phyloP scores from a whole-genome alignment of 2,329 filamentous ascomycete genomes.

The Aureobasidium sp. region DNA sequence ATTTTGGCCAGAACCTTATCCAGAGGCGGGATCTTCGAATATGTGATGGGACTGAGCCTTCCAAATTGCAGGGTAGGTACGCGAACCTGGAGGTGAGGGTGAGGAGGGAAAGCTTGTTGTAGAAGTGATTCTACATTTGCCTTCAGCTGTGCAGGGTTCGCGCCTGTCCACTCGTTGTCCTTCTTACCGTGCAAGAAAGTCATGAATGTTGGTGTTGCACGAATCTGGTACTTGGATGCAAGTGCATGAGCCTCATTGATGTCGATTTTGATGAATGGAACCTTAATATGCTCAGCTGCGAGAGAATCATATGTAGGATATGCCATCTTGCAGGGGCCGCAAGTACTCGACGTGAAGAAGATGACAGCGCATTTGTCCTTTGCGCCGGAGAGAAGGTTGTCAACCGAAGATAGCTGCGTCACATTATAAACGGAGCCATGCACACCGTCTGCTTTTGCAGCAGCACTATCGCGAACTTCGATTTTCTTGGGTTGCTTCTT shows the following conservation, averaged over 20 bases:
- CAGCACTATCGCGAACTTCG: conserved; percentile 6
- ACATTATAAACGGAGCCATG: conserved; percentile 54
- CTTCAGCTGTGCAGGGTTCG: conserved; percentile 59
- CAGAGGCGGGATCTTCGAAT: conserved; percentile 71
- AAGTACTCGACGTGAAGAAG: conserved; percentile 89
- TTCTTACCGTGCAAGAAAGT: conserved; percentile 72
- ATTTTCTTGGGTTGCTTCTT: conserved; percentile 13
- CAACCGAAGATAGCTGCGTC: conserved; percentile 52
- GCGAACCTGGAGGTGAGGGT: conserved; percentile 65
- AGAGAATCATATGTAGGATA: conserved; percentile 78
- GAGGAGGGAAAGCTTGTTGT: conserved; percentile 65
- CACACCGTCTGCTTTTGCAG: conserved; percentile 6
- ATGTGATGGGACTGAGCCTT: conserved; percentile 62
- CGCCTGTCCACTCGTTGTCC: conserved; percentile 74
- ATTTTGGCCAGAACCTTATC: conserved; percentile 77
- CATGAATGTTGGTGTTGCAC: conserved; percentile 80
- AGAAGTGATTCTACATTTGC: conserved; percentile 67
- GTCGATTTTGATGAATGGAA: conserved; percentile 75
- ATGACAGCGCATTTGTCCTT: conserved; percentile 66
- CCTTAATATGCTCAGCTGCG: conserved; percentile 63
- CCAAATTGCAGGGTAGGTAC: conserved; percentile 63
- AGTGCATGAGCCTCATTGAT: conserved; percentile 57
- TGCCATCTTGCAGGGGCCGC: conserved; percentile 72
- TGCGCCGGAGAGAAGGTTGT: conserved; percentile 53
- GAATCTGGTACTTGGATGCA: conserved; percentile 58